Conservation (phyloP, 1,284 basidiomycete species). For the Dichomitus squalens region DNA sequence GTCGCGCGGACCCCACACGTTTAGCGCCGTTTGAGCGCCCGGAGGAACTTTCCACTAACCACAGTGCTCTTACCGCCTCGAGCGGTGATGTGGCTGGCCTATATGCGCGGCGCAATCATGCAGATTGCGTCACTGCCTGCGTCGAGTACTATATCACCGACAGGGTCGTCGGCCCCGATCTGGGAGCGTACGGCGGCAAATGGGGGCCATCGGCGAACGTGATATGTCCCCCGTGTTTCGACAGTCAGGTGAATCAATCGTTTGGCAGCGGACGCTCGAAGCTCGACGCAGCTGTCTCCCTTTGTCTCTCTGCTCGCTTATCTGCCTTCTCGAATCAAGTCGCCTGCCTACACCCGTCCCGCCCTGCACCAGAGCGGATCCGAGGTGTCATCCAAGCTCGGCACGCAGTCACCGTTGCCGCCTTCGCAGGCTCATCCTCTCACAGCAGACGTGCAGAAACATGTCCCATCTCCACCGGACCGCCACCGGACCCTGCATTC, state of each 20-base stretch:
- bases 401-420: too few relatives aligned
- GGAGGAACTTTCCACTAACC: not conserved
- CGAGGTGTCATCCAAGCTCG: not conserved
- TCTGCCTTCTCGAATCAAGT: too few relatives aligned
- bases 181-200: not conserved
- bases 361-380: too few relatives aligned
- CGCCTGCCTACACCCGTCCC: too few relatives aligned
- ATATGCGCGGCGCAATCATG: not conserved
- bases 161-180: not conserved
- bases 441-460: not conserved
- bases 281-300: too few relatives aligned
- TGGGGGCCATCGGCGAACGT: not conserved
- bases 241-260: too few relatives aligned
- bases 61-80: too few relatives aligned
- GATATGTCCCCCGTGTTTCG: too few relatives aligned
- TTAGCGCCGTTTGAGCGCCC: not conserved
- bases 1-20: not conserved
- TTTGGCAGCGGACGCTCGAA: too few relatives aligned
- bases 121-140: not conserved
- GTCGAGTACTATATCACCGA: not conserved
- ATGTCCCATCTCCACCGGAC: not conserved
- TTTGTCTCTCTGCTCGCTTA: too few relatives aligned
- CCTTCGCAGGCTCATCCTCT: not conserved
- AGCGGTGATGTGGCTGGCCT: too few relatives aligned
- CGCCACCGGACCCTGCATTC: not conserved